Percentiles rank a stretch among this genome's conserved stretches.
Evolutionary conservation across 257 asterid species (phyloP).

Genomic region (Coffea canephora): DNA sequence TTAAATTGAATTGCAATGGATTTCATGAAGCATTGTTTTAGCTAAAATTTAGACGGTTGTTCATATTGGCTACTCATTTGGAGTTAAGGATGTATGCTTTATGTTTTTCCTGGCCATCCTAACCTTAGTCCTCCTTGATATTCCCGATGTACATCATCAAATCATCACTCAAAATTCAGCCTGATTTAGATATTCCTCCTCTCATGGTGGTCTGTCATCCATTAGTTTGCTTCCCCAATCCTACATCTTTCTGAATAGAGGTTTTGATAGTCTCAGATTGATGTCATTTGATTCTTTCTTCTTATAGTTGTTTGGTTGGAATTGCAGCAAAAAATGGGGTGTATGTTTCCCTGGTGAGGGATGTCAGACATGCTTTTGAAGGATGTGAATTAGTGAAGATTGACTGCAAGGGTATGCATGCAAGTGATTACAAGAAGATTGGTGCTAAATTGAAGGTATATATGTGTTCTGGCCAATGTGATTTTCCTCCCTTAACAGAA

Average conservation of each 20-base stretch:
- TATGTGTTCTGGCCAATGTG: background rate
- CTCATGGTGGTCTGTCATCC: background rate
- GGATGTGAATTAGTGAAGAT: slow-evolving; percentile 79
- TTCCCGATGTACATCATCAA: background rate
- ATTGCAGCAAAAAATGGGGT: slow-evolving; percentile 81
- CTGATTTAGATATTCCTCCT: background rate
- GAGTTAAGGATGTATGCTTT: background rate
- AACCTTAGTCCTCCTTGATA: background rate
- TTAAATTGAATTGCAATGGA: background rate
- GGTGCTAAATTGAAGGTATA: slow-evolving; percentile 93
- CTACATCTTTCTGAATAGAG: background rate
- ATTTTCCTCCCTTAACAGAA: background rate
- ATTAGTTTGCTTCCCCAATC: background rate
- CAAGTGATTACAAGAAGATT: slow-evolving; percentile 92
- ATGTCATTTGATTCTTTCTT: background rate
- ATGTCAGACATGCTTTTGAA: slow-evolving; percentile 88
- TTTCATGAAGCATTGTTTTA: background rate
- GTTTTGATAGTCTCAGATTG: background rate
- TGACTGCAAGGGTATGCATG: slow-evolving; percentile 86
- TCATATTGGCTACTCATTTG: background rate
- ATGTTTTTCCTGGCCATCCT: background rate
- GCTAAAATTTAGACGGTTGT: background rate
- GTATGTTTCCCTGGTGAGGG: slow-evolving; percentile 66
- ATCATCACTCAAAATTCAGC: background rate
- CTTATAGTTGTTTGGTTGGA: background rate